Percentiles rank a stretch among this genome's conserved stretches.
phyloP scores from a whole-genome alignment of 1,284 basidiomycete genomes.

The Ceraceosorus bombacis region DNA sequence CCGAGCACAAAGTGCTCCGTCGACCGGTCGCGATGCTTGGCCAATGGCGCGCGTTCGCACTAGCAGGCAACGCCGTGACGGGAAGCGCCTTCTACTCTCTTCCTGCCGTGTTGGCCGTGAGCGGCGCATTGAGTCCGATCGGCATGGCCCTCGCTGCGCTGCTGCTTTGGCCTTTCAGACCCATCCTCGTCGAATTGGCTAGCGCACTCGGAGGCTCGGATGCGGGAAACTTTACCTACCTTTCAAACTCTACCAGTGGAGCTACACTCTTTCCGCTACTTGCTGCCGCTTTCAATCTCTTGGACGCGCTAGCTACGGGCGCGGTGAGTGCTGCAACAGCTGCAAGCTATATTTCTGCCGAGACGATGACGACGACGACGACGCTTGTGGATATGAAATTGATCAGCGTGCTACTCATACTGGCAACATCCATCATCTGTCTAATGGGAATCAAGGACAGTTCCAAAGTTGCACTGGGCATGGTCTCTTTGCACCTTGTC shows the following conservation, averaged over 20 bases:
- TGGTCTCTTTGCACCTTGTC: slow-evolving; percentile 25
- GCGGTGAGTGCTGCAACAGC: slow-evolving; percentile 31
- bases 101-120: slow-evolving; percentile 27
- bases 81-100: slow-evolving; percentile 36
- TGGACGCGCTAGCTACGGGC: slow-evolving; percentile 32
- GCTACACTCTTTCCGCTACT: slow-evolving; percentile 22
- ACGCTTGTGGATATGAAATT: neutral
- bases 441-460: slow-evolving; percentile 27
- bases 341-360: slow-evolving; percentile 24
- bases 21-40: slow-evolving; percentile 16
- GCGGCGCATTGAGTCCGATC: slow-evolving; percentile 18
- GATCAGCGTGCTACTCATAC: slow-evolving; percentile 24
- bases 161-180: slow-evolving; percentile 29
- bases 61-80: slow-evolving; percentile 35
- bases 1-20: neutral
- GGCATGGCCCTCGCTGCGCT: slow-evolving; percentile 30
- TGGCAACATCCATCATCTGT: slow-evolving; percentile 19
- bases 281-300: slow-evolving; percentile 26
- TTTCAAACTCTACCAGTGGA: slow-evolving; percentile 22
- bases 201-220: slow-evolving; percentile 24
- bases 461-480: slow-evolving; percentile 25
- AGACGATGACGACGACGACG: neutral
- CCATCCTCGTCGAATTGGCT: slow-evolving; percentile 31
- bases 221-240: slow-evolving; percentile 28
- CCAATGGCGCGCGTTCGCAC: slow-evolving; percentile 27